Evolutionary conservation across 2,329 filamentous ascomycete species (phyloP), one percentile per base, ranked within the genome.

Genomic region (Epichloe sibirici): DNA sequence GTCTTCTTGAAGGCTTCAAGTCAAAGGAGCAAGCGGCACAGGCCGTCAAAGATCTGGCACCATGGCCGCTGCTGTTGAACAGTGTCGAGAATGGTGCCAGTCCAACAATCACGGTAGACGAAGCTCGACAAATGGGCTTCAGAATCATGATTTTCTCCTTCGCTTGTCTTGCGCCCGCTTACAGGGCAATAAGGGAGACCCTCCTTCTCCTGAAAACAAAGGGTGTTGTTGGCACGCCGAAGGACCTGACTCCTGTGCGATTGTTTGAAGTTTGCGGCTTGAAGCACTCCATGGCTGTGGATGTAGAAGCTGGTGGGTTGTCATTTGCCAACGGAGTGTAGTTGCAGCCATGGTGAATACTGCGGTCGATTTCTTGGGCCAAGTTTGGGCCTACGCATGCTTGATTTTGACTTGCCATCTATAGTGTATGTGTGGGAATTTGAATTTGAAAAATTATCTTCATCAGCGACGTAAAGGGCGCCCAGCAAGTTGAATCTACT

Each of bases 1-100:
- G 73, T 0, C 76, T 84, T 54, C 72, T 84, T 6, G 82, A 85
- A 58, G 82, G 79, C 5, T 71, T 83, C 53, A 71, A 69, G 11
- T 72, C 66, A 5, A 69, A 70, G 31, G 76, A 78, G 43, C 70
- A 83, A 60, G 77, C 73, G 0, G 65, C 67, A 28, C 64, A 67
- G 49, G 70, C 71, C 1, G 73, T 75, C 23, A 62, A 68, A 37
- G 73, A 75, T 13, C 66, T 81, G 1, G 71, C 70, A 2, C 72
- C 73, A 2, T 73, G 59, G 71, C 77, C 68, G 58, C 68, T 80
- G 42, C 64, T 82, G 34, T 68, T 81, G 52, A 83, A 83, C 59
- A 77, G 74, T 54, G 79, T 83, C 2, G 73, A 76, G 55, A 74
- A 75, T 38, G 79, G 79, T 6, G 72, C 74, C 35, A 79, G 75